Conservation (phyloP, 352 stramenopile species). For the Aphanomyces cochlioides region DNA sequence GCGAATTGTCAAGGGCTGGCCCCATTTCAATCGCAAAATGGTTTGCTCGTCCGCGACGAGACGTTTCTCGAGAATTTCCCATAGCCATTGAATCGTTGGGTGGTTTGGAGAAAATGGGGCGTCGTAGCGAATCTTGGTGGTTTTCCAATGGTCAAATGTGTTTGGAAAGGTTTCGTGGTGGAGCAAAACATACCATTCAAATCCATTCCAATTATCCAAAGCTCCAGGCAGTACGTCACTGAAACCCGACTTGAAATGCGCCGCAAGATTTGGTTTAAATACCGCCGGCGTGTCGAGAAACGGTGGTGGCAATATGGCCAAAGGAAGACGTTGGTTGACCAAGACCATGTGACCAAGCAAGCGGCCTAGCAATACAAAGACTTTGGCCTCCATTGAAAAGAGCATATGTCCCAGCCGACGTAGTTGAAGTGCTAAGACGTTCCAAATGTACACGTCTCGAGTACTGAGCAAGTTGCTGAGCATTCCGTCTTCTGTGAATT, state of each 20-base stretch:
- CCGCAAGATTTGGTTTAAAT: slow-evolving; percentile 7
- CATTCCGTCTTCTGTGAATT: background rate
- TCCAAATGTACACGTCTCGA: background rate
- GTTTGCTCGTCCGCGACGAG: slow-evolving; percentile 7
- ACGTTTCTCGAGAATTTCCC: background rate
- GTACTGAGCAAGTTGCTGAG: background rate
- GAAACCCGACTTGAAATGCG: background rate
- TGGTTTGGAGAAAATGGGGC: background rate
- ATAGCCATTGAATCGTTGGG: background rate
- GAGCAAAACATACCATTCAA: slow-evolving; percentile 2
- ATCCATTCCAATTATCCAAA: slow-evolving; percentile 12
- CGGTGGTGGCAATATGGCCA: background rate
- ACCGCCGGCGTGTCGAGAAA: slow-evolving; percentile 7
- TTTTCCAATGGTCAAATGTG: background rate
- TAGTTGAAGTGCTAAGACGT: slow-evolving; percentile 1
- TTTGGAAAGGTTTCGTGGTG: background rate
- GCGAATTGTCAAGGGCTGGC: background rate
- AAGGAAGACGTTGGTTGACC: background rate
- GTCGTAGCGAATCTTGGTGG: background rate
- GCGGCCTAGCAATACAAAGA: background rate
- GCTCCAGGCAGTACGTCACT: background rate
- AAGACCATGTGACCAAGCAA: slow-evolving; percentile 23
- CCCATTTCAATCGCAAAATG: background rate
- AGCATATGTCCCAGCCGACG: background rate
- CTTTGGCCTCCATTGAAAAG: background rate